A percentile compares a stretch with the other conserved stretches of the same genome.
Evolutionary conservation across 495 filamentous ascomycete genomes (phyloP).

Genomic region (Talaromyces thailandensis): DNA sequence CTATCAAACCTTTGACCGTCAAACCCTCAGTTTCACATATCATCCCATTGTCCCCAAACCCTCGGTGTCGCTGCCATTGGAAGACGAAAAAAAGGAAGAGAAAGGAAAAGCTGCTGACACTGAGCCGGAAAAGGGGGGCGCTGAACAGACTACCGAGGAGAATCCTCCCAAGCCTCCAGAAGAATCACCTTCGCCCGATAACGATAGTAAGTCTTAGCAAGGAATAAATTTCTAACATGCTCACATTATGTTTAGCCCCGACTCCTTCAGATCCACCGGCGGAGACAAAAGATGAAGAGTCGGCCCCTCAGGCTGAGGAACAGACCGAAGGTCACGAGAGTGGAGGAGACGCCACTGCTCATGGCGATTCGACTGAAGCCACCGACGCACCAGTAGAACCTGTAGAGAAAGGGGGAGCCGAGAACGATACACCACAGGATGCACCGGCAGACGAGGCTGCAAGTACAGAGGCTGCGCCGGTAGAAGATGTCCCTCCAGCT

Average conservation of each 20-base stretch:
- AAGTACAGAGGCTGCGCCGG: background rate
- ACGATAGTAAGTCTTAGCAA: slow-evolving; percentile 3
- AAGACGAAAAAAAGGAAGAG: slow-evolving; percentile 4
- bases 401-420: background rate
- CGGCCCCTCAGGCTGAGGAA: background rate
- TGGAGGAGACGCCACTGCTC: background rate
- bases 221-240: background rate
- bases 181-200: slow-evolving; percentile 4
- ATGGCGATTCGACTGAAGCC: slow-evolving; percentile 3
- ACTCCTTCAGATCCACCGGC: background rate
- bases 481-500: background rate
- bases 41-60: slow-evolving; percentile 21
- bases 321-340: slow-evolving; percentile 1
- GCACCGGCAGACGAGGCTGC: background rate
- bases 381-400: background rate
- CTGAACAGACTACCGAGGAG: slow-evolving; percentile 11
- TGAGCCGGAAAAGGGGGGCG: slow-evolving; percentile 6
- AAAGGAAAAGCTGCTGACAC: slow-evolving; percentile 5
- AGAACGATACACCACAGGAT: background rate
- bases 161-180: background rate
- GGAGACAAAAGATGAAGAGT: background rate
- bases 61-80: background rate
- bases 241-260: background rate
- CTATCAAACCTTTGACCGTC: slow-evolving; percentile 32
- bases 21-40: slow-evolving; percentile 23